phyloP scores from a whole-genome alignment of 345 rosid species.

The Fremontodendron californicum region DNA sequence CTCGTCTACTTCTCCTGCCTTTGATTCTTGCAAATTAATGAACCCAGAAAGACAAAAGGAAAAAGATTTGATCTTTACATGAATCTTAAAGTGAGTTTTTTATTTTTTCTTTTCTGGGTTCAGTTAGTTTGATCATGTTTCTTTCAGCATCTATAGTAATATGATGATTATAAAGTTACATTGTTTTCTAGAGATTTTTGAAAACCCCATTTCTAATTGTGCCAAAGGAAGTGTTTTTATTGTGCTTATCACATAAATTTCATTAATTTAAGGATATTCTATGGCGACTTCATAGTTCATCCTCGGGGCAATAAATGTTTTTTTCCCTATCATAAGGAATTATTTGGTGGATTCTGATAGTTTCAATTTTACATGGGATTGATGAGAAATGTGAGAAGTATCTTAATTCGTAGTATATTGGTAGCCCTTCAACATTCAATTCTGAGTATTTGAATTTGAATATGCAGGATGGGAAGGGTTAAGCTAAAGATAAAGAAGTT shows the following conservation, averaged over 20 bases:
- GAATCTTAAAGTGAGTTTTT: background rate
- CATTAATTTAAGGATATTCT: background rate
- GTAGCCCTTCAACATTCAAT: background rate
- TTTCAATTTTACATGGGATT: background rate
- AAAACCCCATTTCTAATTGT: background rate
- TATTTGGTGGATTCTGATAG: background rate
- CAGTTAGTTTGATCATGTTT: background rate
- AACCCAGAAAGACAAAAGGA: background rate
- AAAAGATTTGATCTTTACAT: background rate
- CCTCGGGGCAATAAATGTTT: no score
- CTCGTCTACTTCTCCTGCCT: background rate
- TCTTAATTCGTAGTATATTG: background rate
- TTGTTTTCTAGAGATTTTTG: background rate
- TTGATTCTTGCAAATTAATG: background rate
- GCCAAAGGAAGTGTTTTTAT: background rate
- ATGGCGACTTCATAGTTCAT: background rate
- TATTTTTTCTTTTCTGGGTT: background rate
- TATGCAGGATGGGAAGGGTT: conserved; percentile 78
- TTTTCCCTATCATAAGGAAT: background rate
- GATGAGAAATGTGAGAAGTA: background rate
- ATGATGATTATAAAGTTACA: background rate
- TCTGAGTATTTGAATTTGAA: background rate
- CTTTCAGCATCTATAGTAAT: background rate
- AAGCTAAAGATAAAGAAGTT: conserved; percentile 68
- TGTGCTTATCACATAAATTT: background rate